phyloP scores from a whole-genome alignment of 2,329 filamentous ascomycete species.

The Diaporthe vaccinii region DNA sequence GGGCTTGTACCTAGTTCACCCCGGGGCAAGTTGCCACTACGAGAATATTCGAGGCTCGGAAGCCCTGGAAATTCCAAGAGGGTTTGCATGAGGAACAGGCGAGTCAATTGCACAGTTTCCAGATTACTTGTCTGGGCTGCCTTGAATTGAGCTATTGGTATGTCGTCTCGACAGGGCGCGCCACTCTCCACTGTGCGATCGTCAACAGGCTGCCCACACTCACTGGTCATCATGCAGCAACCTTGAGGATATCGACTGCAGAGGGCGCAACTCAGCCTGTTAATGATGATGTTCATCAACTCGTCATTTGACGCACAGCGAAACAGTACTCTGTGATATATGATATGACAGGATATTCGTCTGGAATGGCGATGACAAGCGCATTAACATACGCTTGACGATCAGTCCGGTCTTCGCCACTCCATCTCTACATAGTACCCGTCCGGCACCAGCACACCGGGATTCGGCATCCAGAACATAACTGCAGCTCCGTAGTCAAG shows the following conservation, averaged over 20 bases:
- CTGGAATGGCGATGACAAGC: not conserved
- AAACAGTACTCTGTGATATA: not conserved
- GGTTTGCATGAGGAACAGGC: not conserved
- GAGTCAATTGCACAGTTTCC: not conserved
- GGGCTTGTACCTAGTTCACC: not conserved
- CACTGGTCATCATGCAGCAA: not conserved
- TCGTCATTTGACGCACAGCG: not conserved
- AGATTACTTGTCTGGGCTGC: not conserved
- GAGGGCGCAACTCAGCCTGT: not conserved
- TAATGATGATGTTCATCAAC: not conserved
- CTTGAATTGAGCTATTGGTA: too few species aligned
- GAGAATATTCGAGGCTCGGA: not conserved
- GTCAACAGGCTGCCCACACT: not conserved
- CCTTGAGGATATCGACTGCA: not conserved
- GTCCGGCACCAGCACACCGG: not conserved
- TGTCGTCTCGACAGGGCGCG: not conserved
- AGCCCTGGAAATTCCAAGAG: too few species aligned
- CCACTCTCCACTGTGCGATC: too few species aligned
- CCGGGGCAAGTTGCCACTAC: not conserved
- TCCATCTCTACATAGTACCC: not conserved
- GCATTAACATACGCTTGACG: not conserved
- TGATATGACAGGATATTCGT: not conserved
- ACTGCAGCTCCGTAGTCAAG: not conserved
- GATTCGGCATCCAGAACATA: too few species aligned
- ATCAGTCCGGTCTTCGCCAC: not conserved